Base-by-base conservation (phyloP, 2,329 filamentous ascomycete species). In the Plectosphaerella sp. region DNA sequence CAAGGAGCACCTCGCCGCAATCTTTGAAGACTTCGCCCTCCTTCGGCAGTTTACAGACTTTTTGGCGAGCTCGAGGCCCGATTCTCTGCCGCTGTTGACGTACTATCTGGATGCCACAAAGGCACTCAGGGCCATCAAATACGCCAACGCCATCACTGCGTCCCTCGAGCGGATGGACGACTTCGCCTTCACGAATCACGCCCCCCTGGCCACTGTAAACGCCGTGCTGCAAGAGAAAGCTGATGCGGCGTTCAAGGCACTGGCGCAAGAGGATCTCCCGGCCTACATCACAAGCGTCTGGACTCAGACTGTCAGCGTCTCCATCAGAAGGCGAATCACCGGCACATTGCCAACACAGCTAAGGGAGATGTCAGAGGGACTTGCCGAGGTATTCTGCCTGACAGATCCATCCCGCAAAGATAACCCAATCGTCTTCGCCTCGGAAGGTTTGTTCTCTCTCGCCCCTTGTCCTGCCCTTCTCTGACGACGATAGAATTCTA, bases 341-440 rank as follows among this genome's bases (percentile, higher is more conserved):
- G 85, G 87, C 4, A 87, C 81, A 1, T 65, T 90, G 22, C 82
- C 87, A 2, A 71, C 78, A 1, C 76, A 86, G 59, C 70, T 89
- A 22, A 76, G 80, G 43, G 83, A 88, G 45, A 79, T 86, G n/a
- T 88, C 86, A 0, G 87, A 91, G 64, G 87, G 87, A 0, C 66
- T 91, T 53, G 88, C 87, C 0, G 87, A 91, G 63, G 87, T 89
- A 0, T 91, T 91, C 59, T 91, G 87, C 62, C 66, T 91, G 51
- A 88, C 86, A 1, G 88, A 92, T 64, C 87, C 88, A 9, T 87
- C 85, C 1, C 74, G 87, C 52, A 73, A 78, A 2, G 88, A 90
- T 55, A 90, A 91, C 62, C 88, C 87, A 1, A 88, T 91, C 54
- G 82, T 91, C 2, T 89, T 91, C 66, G 86, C 86, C 7, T 90